Percentiles rank a stretch among this genome's conserved stretches.
Conservation (phyloP, 345 rosid genomes). For the Populus alba region DNA sequence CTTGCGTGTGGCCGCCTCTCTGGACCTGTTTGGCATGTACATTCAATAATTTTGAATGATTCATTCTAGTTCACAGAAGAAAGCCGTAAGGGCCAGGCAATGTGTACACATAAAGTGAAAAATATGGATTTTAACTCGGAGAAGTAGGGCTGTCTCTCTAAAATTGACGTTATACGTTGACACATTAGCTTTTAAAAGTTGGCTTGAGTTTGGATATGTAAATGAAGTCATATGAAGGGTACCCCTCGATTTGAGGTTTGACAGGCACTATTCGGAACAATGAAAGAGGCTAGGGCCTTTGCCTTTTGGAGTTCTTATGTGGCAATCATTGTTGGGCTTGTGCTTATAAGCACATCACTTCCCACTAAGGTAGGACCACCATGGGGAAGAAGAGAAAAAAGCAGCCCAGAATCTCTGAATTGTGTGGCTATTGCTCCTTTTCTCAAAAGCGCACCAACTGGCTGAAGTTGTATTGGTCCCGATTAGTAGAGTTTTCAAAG, state of each 20-base stretch:
- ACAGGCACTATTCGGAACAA: neutral
- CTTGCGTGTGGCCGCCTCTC: neutral
- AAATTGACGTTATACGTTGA: neutral
- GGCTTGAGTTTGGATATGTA: neutral
- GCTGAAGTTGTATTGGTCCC: slow-evolving; percentile 13
- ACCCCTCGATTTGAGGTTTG: neutral
- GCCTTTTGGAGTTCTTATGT: neutral
- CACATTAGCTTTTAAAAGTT: neutral
- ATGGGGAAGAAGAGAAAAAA: neutral
- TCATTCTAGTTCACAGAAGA: neutral
- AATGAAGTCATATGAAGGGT: neutral
- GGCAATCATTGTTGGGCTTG: neutral
- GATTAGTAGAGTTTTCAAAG: neutral
- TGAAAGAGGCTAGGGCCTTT: neutral
- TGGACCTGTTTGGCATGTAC: neutral
- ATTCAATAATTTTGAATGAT: neutral
- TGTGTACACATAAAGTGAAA: neutral
- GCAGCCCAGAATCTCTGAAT: neutral
- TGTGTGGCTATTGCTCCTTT: slow-evolving; percentile 1
- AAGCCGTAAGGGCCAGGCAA: neutral
- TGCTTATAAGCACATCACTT: neutral
- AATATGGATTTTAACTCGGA: neutral
- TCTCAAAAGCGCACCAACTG: neutral
- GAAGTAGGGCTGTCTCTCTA: neutral
- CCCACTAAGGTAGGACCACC: neutral